Base-by-base conservation (phyloP, 331 rosid genomes). In the Prunus yedoensis region DNA sequence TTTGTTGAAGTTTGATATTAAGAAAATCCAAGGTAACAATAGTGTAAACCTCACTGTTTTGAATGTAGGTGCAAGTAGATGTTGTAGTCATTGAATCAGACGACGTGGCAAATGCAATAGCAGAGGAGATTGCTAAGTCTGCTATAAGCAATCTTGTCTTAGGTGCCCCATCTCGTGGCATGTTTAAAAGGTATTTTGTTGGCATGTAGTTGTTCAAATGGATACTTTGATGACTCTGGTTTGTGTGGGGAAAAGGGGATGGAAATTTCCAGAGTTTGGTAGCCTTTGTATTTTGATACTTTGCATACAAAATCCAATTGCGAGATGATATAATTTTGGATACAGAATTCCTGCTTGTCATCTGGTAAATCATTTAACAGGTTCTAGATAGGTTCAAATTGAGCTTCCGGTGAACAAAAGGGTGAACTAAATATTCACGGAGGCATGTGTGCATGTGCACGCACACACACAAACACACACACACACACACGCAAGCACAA, bases 111-210 rank as follows among this genome's bases (percentile, higher is more conserved):
- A 64, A 58, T 73, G 93, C 99, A 68, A 79, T 95, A 52, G 88
- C 95, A n/a, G 85, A 87, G 82, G 96, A 89, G 84, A 85, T 92
- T 71, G 78, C 91, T 43, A 89, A 85, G 82, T 78, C 75, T 75
- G 76, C 68, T 14, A 85, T 85, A 78, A 76, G 79, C 66, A 85
- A 88, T 73, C 89, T 92, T 61, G 96, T 95, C 30, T 83, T 95
- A 23, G 99, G 97, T 76, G 90, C 95, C 72, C 86, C 99, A 68
- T 87, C 97, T 46, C 83, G 83, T 38, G 77, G 92, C 77, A 35
- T 95, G 69, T 95, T 95, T 79, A 71, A 80, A 81, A 89, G 99
- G 99, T 94, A 79, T 79, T 78, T 75, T 52, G 73, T 70, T 71
- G 25, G 43, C 65, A 59, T 61, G 25, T 43, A 52, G 66, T 21